phyloP scores from a whole-genome alignment of 306 rosid genomes.

The Trifolium repens region DNA sequence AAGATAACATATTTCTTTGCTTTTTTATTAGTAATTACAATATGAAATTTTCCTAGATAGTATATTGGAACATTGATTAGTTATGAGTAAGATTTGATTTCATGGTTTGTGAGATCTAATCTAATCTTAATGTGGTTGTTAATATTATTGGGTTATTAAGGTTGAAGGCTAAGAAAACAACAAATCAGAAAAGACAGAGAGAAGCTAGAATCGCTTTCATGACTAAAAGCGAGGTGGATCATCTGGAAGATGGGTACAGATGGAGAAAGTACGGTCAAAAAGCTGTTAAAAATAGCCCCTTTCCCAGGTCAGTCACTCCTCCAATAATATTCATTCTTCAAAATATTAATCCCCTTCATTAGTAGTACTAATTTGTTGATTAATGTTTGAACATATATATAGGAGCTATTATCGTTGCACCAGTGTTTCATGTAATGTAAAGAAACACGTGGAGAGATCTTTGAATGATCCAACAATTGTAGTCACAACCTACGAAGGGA shows the following conservation, averaged over 20 bases:
- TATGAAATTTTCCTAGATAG: no score
- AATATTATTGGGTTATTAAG: constrained; percentile 43
- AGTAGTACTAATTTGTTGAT: neutral
- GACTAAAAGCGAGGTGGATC: constrained; percentile 98
- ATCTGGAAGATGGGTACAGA: constrained; percentile 96
- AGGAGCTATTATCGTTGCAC: constrained; percentile 99
- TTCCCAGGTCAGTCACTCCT: constrained; percentile 62
- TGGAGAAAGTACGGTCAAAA: constrained; percentile 99
- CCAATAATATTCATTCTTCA: neutral
- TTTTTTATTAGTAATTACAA: no score
- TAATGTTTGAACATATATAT: neutral
- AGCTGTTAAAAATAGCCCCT: constrained; percentile 93
- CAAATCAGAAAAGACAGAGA: constrained; percentile 65
- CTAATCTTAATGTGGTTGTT: neutral
- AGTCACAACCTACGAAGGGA: constrained; percentile 91
- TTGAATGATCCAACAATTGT: constrained; percentile 69
- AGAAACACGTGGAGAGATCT: constrained; percentile 91
- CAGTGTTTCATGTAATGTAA: constrained; percentile 76
- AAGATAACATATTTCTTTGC: neutral
- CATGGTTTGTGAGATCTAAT: constrained; percentile 27
- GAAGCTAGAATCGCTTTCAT: constrained; percentile 85
- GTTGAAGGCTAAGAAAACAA: constrained; percentile 69
- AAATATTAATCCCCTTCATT: neutral
- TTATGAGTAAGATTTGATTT: neutral
- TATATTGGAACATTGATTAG: neutral